Evolutionary conservation across 345 rosid species (phyloP), one percentile per base, ranked within the genome.

Genomic region (Alliaria petiolata): DNA sequence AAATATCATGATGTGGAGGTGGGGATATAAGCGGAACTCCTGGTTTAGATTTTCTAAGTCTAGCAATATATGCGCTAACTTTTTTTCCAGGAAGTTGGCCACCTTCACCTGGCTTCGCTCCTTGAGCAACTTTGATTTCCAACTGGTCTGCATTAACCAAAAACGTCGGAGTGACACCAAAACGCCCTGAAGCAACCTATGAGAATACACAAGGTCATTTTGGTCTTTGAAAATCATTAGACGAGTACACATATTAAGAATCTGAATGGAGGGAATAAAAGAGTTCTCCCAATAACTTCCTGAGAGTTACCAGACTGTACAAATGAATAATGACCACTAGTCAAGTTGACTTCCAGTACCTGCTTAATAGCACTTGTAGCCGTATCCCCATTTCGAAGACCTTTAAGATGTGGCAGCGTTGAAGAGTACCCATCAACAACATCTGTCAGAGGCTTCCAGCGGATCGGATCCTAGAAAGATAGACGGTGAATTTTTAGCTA

Each of bases 21-120:
- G 99, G 99, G 79, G 99, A 95, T 80, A 95, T 95, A 73, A 95
- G 95, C 35, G 99, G 99, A 81, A 95, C 99, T 45, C 99, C 97
- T 69, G 99, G 99, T 75, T 95, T 95, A 71, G 99, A 95, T 71
- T 83, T 91, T 77, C 99, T 84, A 77, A 95, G 81, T 84, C 88
- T 83, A 46, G 97, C 96, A 69, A 95, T 95, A 74, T 95, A 95
- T 28, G 99, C 97, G 78, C 99, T 91, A 72, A 95, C 99, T 89
- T 95, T 95, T 83, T 91, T 89, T 70, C 99, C 96, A 30, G 97
- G 99, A 80, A 95, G 80, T 72, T 95, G 99, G 31, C 99, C 97
- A 58, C 99, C 99, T 85, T 89, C 99, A 63, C 99, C 99, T 64
- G 99, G 99, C 79, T 91, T 95, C 65, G 99, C 99, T 61, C 99